Conservation (phyloP, 2,329 filamentous ascomycete species). For the Cladobotryum protrusum region DNA sequence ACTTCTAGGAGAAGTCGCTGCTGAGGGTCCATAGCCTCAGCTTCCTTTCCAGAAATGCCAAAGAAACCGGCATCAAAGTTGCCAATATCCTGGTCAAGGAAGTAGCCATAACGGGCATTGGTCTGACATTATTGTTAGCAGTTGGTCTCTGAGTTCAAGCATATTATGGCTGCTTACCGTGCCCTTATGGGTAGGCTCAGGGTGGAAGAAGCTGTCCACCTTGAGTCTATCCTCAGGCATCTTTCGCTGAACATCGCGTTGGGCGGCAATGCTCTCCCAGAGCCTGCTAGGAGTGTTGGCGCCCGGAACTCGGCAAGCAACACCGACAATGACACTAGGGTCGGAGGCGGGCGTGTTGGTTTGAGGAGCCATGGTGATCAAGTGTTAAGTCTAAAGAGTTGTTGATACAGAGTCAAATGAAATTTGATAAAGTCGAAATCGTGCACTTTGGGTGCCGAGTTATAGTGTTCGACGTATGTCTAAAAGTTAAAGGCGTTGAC, state of each 20-base stretch:
- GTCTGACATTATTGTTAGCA: conserved; percentile 25
- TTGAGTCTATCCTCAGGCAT: conserved; percentile 42
- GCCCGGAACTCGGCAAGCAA: conserved; percentile 25
- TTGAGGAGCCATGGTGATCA: conserved; percentile 14
- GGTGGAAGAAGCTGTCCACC: conserved; percentile 33
- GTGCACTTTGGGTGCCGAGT: no score
- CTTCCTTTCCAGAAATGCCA: conserved; percentile 2
- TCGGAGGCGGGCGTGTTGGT: conserved; percentile 15
- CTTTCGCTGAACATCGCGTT: conserved; percentile 29
- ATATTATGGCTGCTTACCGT: conserved; percentile 22
- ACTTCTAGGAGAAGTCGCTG: conserved; percentile 8
- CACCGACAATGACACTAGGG: conserved; percentile 27
- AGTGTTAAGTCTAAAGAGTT: no score
- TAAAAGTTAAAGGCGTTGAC: no score
- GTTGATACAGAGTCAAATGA: no score
- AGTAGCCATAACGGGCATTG: conserved; percentile 20
- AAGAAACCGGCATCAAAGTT: conserved; percentile 9
- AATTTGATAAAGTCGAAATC: no score
- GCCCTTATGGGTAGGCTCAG: conserved; percentile 20
- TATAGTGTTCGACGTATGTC: no score
- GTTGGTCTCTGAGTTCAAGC: conserved; percentile 29
- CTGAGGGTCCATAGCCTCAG: conserved; percentile 8
- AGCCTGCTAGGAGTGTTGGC: conserved; percentile 21
- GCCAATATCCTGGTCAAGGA: conserved; percentile 3
- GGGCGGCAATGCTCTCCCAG: conserved; percentile 23